phyloP scores from a whole-genome alignment of 768 basidiomycete genomes.

The Tulasnella sp. region DNA sequence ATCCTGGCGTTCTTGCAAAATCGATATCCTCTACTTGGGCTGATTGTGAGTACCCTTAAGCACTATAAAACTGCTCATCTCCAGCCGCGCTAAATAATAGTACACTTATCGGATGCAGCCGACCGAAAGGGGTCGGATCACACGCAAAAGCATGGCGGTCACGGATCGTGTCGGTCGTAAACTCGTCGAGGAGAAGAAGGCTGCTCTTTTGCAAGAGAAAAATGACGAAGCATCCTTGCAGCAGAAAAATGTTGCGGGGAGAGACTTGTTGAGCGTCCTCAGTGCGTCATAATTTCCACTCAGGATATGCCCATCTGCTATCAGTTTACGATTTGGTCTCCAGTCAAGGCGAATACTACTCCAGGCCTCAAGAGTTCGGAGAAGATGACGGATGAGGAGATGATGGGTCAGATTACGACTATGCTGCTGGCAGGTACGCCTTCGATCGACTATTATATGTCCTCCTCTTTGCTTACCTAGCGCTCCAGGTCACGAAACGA shows the following conservation, averaged over 20 bases:
- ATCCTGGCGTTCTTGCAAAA: neutral
- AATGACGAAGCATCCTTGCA: neutral
- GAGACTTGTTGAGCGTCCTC: neutral
- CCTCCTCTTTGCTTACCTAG: too few species aligned
- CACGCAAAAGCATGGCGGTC: neutral
- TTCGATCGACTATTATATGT: too few species aligned
- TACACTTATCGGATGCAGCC: neutral
- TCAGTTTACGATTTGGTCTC: conserved; percentile 39
- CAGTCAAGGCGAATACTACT: conserved; percentile 49
- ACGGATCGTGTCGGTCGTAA: neutral
- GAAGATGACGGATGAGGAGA: conserved; percentile 49
- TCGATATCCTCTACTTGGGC: neutral
- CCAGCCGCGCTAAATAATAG: neutral
- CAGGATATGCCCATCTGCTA: conserved; percentile 34
- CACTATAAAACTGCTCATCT: too few species aligned
- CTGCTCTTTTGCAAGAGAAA: neutral
- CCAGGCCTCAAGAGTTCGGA: conserved; percentile 45
- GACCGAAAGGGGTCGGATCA: neutral
- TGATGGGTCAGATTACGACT: conserved; percentile 48
- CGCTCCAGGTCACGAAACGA: conserved; percentile 38
- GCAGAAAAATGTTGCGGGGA: neutral
- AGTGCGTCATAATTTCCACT: neutral
- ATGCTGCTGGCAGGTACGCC: conserved; percentile 39
- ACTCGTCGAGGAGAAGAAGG: neutral
- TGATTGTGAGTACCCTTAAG: neutral